These are phyloP conservation scores for Mycena chlorophos DNA, from an alignment of 768 basidiomycete species.

Conservation along the genomic window DNA sequence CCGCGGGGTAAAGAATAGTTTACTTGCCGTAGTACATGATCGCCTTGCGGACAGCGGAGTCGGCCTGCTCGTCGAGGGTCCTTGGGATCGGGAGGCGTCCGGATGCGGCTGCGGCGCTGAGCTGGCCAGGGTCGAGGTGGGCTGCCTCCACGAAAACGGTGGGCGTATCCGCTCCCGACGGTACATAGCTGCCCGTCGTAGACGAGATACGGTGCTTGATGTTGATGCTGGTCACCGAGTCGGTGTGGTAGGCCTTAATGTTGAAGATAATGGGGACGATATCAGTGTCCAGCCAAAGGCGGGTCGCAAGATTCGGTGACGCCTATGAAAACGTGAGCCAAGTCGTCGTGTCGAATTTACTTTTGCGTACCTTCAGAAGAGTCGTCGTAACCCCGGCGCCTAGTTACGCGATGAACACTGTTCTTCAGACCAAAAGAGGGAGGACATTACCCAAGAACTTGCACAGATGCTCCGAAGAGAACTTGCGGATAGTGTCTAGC, in stretches of 20 bases:
- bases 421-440: conserved; percentile 1
- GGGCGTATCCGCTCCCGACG: conserved; percentile 76
- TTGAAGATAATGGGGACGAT: conserved; percentile 85
- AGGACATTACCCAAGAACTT: conserved; percentile 62
- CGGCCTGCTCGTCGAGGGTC: conserved; percentile 81
- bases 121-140: conserved; percentile 43
- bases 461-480: conserved; percentile 76
- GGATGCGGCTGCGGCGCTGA: conserved; percentile 45
- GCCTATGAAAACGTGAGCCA: too few relatives aligned
- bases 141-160: conserved; percentile 63
- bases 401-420: background rate
- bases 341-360: too few relatives aligned
- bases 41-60: conserved; percentile 83
- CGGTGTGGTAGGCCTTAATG: conserved; percentile 80
- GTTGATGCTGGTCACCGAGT: conserved; percentile 75
- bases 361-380: too few relatives aligned
- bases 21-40: conserved; percentile 65
- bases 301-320: conserved; percentile 82
- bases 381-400: conserved; percentile 72
- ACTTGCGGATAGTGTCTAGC: conserved; percentile 64
- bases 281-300: conserved; percentile 80
- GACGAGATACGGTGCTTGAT: conserved; percentile 82
- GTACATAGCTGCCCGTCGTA: conserved; percentile 74
- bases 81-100: conserved; percentile 71
- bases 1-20: background rate